A percentile compares a stretch with the other conserved stretches of the same genome.
Evolutionary conservation across 2,329 filamentous ascomycete species (phyloP).

Genomic region (Trichoderma semiorbis): DNA sequence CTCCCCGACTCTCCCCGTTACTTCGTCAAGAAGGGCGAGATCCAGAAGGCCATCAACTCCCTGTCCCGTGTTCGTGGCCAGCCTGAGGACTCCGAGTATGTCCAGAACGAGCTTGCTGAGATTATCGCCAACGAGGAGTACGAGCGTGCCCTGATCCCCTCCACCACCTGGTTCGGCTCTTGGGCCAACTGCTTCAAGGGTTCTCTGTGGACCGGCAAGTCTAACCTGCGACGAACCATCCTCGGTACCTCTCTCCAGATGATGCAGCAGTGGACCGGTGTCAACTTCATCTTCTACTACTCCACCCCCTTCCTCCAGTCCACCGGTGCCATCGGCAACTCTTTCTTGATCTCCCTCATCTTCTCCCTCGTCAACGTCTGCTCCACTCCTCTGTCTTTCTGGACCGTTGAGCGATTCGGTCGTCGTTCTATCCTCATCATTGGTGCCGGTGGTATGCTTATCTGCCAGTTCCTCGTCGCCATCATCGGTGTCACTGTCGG

Average conservation of each 20-base stretch:
- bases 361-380: slow-evolving; percentile 84
- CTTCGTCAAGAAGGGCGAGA: slow-evolving; percentile 73
- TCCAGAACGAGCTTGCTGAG: slow-evolving; percentile 76
- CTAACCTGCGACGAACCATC: slow-evolving; percentile 67
- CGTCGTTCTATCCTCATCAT: slow-evolving; percentile 76
- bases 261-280: slow-evolving; percentile 81
- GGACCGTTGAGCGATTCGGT: slow-evolving; percentile 75
- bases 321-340: slow-evolving; percentile 70
- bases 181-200: slow-evolving; percentile 70
- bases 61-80: slow-evolving; percentile 72
- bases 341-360: slow-evolving; percentile 80
- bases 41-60: slow-evolving; percentile 59
- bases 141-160: slow-evolving; percentile 67
- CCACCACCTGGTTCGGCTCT: slow-evolving; percentile 59
- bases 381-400: slow-evolving; percentile 86
- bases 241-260: slow-evolving; percentile 72
- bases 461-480: slow-evolving; percentile 84
- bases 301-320: slow-evolving; percentile 81
- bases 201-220: slow-evolving; percentile 58
- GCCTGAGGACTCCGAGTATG: slow-evolving; percentile 66
- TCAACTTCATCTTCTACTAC: slow-evolving; percentile 92
- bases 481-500: slow-evolving; percentile 66
- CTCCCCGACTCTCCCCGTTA: slow-evolving; percentile 84
- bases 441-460: slow-evolving; percentile 76
- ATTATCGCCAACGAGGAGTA: slow-evolving; percentile 88